These are phyloP conservation scores for Lotus japonicus DNA, from an alignment of 306 rosid species.

Conservation along the genomic window DNA sequence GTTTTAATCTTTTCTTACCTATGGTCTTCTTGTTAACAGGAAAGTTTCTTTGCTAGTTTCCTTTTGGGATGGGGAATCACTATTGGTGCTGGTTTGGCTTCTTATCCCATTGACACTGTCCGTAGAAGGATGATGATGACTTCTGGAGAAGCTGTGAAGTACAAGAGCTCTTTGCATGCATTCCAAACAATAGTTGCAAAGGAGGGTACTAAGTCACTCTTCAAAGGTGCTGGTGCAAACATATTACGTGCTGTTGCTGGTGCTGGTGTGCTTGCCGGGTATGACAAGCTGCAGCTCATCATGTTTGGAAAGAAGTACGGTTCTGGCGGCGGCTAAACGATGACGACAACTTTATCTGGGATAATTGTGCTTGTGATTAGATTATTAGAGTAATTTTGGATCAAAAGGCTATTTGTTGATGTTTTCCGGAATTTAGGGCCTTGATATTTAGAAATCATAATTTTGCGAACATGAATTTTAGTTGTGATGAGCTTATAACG, in stretches of 20 bases:
- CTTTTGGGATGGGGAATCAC: conserved; percentile 85
- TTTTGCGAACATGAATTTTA: conserved; percentile 15
- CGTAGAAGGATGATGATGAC: conserved; percentile 99
- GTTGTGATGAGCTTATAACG: conserved; percentile 10
- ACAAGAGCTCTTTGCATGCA: conserved; percentile 70
- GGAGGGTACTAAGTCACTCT: conserved; percentile 79
- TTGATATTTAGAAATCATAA: conserved; percentile 22
- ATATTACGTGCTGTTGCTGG: conserved; percentile 89
- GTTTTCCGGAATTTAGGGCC: conserved; percentile 18
- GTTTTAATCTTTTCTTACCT: conserved; percentile 15
- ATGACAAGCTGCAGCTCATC: conserved; percentile 76
- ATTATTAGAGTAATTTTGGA: conserved; percentile 35
- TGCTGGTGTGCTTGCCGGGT: conserved; percentile 94
- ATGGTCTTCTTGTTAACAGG: conserved; percentile 42
- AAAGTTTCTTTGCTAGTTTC: conserved; percentile 86
- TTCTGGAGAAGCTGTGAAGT: conserved; percentile 93
- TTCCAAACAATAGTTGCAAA: conserved; percentile 62
- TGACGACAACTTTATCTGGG: conserved; percentile 21
- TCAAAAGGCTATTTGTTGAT: background rate
- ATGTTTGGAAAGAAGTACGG: conserved; percentile 89
- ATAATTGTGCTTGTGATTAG: conserved; percentile 5
- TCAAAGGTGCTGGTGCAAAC: conserved; percentile 92
- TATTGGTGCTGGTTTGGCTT: conserved; percentile 80
- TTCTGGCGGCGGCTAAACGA: conserved; percentile 77
- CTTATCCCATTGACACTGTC: conserved; percentile 80